Evolutionary conservation across 495 filamentous ascomycete genomes (phyloP).

Genomic region (Pyrenula aspistea): DNA sequence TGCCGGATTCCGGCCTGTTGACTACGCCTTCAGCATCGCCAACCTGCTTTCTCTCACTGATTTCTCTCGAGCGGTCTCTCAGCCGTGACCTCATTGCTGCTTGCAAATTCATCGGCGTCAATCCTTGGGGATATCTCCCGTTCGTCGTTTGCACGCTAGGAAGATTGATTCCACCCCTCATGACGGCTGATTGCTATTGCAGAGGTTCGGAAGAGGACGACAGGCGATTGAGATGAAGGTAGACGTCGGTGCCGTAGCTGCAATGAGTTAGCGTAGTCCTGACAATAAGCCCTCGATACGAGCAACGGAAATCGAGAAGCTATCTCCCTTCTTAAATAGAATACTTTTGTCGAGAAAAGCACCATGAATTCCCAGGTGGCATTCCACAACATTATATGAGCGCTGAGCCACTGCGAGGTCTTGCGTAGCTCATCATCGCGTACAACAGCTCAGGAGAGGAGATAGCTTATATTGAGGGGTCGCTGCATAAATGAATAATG

Average conservation of each 20-base stretch:
- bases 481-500: neutral
- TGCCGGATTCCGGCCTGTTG: constrained; percentile 19
- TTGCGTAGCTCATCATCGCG: too few species aligned
- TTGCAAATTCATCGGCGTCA: constrained; percentile 62
- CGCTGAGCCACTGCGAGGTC: too few species aligned
- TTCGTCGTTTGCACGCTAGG: constrained; percentile 23
- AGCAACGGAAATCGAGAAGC: too few species aligned
- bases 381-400: too few species aligned
- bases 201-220: constrained; percentile 92
- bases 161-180: constrained; percentile 57
- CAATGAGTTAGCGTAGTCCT: constrained; percentile 1
- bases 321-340: constrained; percentile 6
- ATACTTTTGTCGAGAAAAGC: neutral
- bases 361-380: neutral
- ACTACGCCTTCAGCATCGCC: constrained; percentile 69
- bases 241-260: constrained; percentile 98
- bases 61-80: constrained; percentile 45
- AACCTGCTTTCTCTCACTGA: constrained; percentile 77
- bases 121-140: constrained; percentile 59
- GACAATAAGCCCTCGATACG: neutral
- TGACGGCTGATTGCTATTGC: constrained; percentile 97
- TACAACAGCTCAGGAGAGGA: neutral
- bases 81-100: constrained; percentile 37
- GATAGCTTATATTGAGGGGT: neutral
- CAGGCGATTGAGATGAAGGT: constrained; percentile 91